A percentile compares a stretch with the other conserved stretches of the same genome.
Evolutionary conservation across 1,139 yeast genomes (phyloP).

Genomic region (Saccharomyces hybrid): DNA sequence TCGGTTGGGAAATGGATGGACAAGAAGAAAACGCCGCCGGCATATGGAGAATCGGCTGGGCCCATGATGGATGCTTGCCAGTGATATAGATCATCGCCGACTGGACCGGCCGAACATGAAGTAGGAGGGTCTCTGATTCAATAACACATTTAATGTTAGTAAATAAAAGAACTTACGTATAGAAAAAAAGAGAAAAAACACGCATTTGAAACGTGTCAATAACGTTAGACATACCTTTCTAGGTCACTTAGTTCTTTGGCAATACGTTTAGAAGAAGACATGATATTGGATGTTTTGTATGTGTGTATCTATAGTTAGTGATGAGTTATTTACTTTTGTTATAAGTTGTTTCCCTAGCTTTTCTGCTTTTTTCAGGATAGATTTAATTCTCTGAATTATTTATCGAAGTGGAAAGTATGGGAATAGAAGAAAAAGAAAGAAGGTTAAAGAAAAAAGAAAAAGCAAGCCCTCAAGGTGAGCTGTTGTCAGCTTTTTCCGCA

Average conservation of each 20-base stretch:
- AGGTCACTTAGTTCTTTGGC: conserved; percentile 91
- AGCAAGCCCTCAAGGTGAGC: neutral
- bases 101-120: no score
- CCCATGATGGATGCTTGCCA: no score
- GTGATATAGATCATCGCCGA: no score
- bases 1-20: no score
- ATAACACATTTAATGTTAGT: neutral
- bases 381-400: neutral
- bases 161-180: neutral
- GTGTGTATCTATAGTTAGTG: neutral
- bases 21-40: no score
- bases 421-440: neutral
- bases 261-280: conserved; percentile 90
- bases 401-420: neutral
- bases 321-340: neutral
- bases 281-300: conserved; percentile 22
- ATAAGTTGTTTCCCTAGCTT: neutral
- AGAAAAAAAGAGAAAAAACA: neutral
- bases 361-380: neutral
- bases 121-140: no score
- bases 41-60: no score
- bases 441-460: neutral
- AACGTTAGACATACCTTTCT: conserved; percentile 62
- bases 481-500: neutral
- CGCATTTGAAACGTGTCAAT: neutral